A percentile compares a stretch with the other conserved stretches of the same genome.
phyloP scores from a whole-genome alignment of 1,139 yeast genomes.

The Debaryomycetaceae sp. region DNA sequence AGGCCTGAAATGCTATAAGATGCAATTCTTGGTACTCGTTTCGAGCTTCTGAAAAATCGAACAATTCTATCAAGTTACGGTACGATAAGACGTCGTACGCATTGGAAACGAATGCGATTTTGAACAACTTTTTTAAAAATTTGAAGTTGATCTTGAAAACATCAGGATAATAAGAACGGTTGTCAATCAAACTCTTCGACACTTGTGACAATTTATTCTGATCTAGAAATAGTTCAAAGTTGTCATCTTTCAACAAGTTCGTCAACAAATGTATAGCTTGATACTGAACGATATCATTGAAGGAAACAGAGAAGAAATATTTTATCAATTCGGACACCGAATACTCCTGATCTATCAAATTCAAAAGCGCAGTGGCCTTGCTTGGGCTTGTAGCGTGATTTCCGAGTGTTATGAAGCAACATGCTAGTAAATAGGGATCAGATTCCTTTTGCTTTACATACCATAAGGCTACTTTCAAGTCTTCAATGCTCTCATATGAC shows the following conservation, averaged over 20 bases:
- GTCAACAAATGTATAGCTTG: slow-evolving; percentile 38
- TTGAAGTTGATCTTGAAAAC: slow-evolving; percentile 23
- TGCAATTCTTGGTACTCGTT: slow-evolving; percentile 11
- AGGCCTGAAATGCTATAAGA: slow-evolving; percentile 15
- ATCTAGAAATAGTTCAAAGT: not conserved
- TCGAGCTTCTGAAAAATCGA: slow-evolving; percentile 7
- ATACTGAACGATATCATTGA: slow-evolving; percentile 36
- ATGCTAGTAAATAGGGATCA: slow-evolving; percentile 29
- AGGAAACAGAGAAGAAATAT: slow-evolving; percentile 18
- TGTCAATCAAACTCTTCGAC: slow-evolving; percentile 32
- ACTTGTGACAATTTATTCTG: slow-evolving; percentile 13
- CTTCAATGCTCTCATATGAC: slow-evolving; percentile 14
- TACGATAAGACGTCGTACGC: slow-evolving; percentile 10
- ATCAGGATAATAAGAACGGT: slow-evolving; percentile 35
- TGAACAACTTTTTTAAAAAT: slow-evolving; percentile 30
- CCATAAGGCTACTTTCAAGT: slow-evolving; percentile 8
- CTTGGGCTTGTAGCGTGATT: slow-evolving; percentile 26
- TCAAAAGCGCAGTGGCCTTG: slow-evolving; percentile 13
- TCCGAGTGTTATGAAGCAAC: slow-evolving; percentile 32
- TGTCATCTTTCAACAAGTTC: slow-evolving; percentile 18
- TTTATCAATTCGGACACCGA: slow-evolving; percentile 15
- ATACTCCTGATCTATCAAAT: slow-evolving; percentile 8
- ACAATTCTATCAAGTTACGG: slow-evolving; percentile 16
- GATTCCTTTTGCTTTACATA: slow-evolving; percentile 3
- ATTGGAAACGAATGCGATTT: slow-evolving; percentile 8